Base-by-base conservation (phyloP, 352 stramenopile species). In the Elongisporangium anandrum region DNA sequence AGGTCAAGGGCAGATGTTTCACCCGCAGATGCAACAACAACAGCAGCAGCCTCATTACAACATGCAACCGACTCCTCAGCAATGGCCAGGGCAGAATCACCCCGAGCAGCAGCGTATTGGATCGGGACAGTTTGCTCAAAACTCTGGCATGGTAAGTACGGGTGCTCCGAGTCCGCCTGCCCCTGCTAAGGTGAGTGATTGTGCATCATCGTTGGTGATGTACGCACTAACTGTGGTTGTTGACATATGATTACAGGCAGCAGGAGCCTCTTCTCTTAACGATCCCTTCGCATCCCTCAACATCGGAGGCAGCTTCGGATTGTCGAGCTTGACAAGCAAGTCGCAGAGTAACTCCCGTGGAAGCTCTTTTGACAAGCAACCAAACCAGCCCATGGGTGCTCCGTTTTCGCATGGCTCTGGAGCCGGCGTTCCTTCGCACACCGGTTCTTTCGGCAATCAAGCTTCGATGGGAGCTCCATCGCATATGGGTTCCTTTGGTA, bases 211-310 rank as follows among this genome's bases (percentile, higher is more conserved):
- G 2, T 17, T 2, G 16, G 34, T 45, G 34, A 45, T 45, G 17
- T n/a, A n/a, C n/a, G n/a, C n/a, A n/a, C n/a, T 45, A 45, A 45
- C 16, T 45, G 34, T 45, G 34, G 34, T 45, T 3, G 3, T 22
- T 53, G 34, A 8, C 20, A 38, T 8, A 45, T 53, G 49, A 26
- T 20, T 13, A 41, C 4, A 50, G 26, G n/a, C 64, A 50, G 66
- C 66, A 41, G 68, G 73, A 12, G 57, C 59, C n/a, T 39, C 77
- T 41, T 70, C 76, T 7, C 63, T 89, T 50, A 88, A 82, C 41
- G 85, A 94, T 57, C 85, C 80, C 16, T 94, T 94, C 54, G 79
- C 85, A 7, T 77, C 85, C 4, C 72, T 94, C 1, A 87, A 75
- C 54, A 72, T 92, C 16, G 73, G 74, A 23, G 76, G 62, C 58